A percentile compares a stretch with the other conserved stretches of the same genome.
Evolutionary conservation across 306 rosid genomes (phyloP).

Genomic region (Pterocarpus santalinus): DNA sequence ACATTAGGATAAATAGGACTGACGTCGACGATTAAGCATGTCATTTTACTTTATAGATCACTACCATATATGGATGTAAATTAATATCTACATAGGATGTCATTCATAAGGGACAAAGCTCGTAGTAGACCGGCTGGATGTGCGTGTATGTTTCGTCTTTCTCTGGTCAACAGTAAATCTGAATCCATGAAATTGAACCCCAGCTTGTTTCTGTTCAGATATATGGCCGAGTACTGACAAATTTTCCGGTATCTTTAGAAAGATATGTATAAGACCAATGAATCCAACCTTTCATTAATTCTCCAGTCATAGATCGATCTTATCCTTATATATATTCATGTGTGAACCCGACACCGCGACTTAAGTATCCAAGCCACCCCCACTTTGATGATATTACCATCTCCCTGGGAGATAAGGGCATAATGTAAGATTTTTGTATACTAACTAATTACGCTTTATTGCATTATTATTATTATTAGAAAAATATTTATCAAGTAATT

Average conservation of each 20-base stretch:
- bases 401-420: no score
- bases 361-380: no score
- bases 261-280: constrained; percentile 5
- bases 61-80: not conserved
- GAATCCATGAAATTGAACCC: constrained; percentile 55
- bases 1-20: constrained; percentile 4
- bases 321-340: not conserved
- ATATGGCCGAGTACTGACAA: constrained; percentile 45
- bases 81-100: not conserved
- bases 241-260: constrained; percentile 38
- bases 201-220: constrained; percentile 42
- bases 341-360: not conserved
- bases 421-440: no score
- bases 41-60: not conserved
- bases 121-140: constrained; percentile 49
- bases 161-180: constrained; percentile 58
- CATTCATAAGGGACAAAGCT: constrained; percentile 48
- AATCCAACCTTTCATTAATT: constrained; percentile 36
- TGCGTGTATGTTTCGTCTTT: constrained; percentile 41
- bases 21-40: not conserved
- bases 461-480: no score
- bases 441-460: no score
- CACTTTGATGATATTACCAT: no score
- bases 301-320: not conserved
- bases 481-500: no score